Evolutionary conservation across 2,329 filamentous ascomycete species (phyloP), one percentile per base, ranked within the genome.

Genomic region (Ascochyta rabiei): DNA sequence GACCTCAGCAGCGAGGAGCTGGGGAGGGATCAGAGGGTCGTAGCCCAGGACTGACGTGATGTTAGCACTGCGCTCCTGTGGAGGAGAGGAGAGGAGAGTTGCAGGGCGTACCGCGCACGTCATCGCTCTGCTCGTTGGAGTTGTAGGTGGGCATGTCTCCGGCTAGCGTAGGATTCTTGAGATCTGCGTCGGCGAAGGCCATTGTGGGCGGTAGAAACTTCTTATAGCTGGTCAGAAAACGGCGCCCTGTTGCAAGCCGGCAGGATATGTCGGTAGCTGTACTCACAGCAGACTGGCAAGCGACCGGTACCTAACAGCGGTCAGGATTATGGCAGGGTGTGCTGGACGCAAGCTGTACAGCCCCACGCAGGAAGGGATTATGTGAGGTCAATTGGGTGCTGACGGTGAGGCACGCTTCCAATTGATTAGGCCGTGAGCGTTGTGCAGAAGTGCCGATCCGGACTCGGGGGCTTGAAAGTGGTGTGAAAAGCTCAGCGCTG

Each of bases 11-110:
- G 91, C 86, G 70, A 98, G 89, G 66, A 96, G 86, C 65, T 90
- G 88, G 38, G 93, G 93, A 42, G 91, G 89, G 75, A 96, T 95
- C 73, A 98, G 82, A 71, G 93, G 91, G 78, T 97, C 93, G 83
- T 97, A 93, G 66, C 92, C 92, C 73, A 96, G 82, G 77, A 97
- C 93, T 97, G 63, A 16, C 33, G 19, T 23, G 24, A 42, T 24
- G 23, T 66, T 40, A 72, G 63, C 34, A 60, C 6, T 31, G 37
- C 19, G 26, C 9, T 37, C 23, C 19, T 39, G 31, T 19, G 23
- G 23, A 28, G 35, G 26, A n/a, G 48, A 8, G 19, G 28, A 40
- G 52, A 34, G 19, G 42, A 40, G 52, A 34, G 19, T 39, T 50
- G 31, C 41, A 31, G 35, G 19, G 21, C 56, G 48, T 77, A 82